These are phyloP conservation scores for Ophiocordyceps camponoti-saundersi DNA, from an alignment of 2,329 filamentous ascomycete species.

Conservation along the genomic window DNA sequence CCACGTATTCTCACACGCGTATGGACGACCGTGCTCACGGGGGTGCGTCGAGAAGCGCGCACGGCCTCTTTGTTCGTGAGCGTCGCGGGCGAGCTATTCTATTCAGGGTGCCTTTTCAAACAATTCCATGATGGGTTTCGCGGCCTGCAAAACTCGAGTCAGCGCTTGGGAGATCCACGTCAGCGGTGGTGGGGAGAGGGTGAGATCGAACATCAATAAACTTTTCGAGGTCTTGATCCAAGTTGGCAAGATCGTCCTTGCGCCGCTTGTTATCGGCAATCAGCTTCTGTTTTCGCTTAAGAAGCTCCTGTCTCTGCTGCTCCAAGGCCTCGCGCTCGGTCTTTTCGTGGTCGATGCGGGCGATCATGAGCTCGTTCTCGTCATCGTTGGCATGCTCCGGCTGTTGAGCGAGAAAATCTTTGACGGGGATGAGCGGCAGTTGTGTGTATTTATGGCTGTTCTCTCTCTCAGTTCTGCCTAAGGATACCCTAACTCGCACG, in stretches of 20 bases:
- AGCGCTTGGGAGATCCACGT: neutral
- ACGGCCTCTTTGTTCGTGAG: neutral
- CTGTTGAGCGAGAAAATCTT: slow-evolving; percentile 62
- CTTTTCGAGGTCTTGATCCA: slow-evolving; percentile 84
- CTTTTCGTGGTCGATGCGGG: slow-evolving; percentile 81
- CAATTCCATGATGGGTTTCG: slow-evolving; percentile 73
- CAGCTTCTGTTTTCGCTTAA: slow-evolving; percentile 48
- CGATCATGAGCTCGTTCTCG: slow-evolving; percentile 73
- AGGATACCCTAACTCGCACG: neutral
- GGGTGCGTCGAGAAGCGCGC: neutral
- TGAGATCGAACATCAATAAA: slow-evolving; percentile 60
- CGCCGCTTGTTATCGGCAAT: slow-evolving; percentile 70
- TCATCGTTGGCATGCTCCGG: slow-evolving; percentile 57
- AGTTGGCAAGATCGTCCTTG: slow-evolving; percentile 78
- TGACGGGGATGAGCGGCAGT: slow-evolving; percentile 66
- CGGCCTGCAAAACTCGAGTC: slow-evolving; percentile 35
- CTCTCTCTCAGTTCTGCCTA: neutral
- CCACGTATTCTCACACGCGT: neutral
- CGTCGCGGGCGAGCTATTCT: neutral
- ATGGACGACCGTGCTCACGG: neutral
- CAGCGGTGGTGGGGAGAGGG: neutral
- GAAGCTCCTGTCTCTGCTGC: slow-evolving; percentile 59
- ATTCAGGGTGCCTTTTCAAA: slow-evolving; percentile 55
- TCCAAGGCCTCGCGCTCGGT: slow-evolving; percentile 72
- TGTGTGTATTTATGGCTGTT: slow-evolving; percentile 70